These are phyloP conservation scores for Kalanchoe fedtschenkoi DNA, from an alignment of 164 flowering plant genomes.

Conservation along the genomic window DNA sequence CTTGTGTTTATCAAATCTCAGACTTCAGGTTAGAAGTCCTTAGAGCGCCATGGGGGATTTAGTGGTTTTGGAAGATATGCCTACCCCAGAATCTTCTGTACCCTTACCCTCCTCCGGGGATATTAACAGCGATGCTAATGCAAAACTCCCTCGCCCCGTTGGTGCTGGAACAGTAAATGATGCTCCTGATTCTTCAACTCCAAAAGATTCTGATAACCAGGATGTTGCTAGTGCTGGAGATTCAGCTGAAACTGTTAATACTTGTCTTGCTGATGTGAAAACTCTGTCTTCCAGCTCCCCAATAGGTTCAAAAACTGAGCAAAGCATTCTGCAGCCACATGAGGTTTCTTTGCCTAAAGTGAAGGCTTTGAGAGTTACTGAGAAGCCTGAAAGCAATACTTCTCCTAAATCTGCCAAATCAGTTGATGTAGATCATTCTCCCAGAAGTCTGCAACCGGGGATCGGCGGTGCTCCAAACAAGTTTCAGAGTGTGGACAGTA, in stretches of 20 bases:
- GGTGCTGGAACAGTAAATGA: background rate
- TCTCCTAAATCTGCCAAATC: background rate
- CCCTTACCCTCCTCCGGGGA: background rate
- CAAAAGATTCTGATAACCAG: background rate
- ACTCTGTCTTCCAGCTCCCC: background rate
- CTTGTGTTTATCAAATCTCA: background rate
- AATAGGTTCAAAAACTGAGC: too few relatives aligned
- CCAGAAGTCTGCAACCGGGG: background rate
- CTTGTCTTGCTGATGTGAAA: background rate
- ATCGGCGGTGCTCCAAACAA: background rate
- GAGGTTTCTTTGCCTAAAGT: background rate
- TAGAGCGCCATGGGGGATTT: background rate
- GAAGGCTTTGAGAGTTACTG: background rate
- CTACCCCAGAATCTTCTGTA: background rate
- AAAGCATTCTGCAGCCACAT: background rate
- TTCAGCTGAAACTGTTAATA: background rate
- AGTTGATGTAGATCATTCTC: background rate
- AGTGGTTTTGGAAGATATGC: background rate
- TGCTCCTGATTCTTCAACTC: background rate
- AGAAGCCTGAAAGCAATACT: background rate
- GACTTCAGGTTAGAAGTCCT: slow-evolving; percentile 2
- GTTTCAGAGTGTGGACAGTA: background rate
- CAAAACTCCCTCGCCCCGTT: background rate
- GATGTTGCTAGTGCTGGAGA: background rate
- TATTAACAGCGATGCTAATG: background rate